Evolutionary conservation across 1,284 basidiomycete genomes (phyloP).

Genomic region (Moniliella sp.): DNA sequence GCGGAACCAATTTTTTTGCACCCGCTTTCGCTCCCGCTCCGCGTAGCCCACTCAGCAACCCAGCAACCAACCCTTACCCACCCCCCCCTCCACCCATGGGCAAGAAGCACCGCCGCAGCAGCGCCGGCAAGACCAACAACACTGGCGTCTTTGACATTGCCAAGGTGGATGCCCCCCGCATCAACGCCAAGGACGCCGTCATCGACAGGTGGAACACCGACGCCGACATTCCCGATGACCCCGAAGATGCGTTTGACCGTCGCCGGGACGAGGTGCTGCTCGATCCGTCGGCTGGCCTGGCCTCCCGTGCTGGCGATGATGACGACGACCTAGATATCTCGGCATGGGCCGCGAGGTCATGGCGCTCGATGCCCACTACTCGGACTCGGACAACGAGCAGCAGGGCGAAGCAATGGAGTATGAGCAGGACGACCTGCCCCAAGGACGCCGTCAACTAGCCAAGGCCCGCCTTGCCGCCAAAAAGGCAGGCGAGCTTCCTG

Average conservation of each 20-base stretch:
- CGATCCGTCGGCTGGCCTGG: slow-evolving; percentile 12
- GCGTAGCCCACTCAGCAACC: too few relatives aligned
- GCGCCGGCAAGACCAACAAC: too few relatives aligned
- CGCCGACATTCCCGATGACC: slow-evolving; percentile 17
- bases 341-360: too few relatives aligned
- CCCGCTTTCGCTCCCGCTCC: too few relatives aligned
- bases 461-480: slow-evolving; percentile 2
- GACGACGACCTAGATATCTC: slow-evolving; percentile 7
- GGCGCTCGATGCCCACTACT: too few relatives aligned
- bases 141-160: too few relatives aligned
- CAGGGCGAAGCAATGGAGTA: slow-evolving; percentile 33
- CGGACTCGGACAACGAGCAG: too few relatives aligned
- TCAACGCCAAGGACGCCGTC: not conserved
- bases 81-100: too few relatives aligned
- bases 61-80: too few relatives aligned
- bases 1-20: too few relatives aligned
- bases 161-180: not conserved
- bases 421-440: slow-evolving; percentile 9
- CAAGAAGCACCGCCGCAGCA: too few relatives aligned
- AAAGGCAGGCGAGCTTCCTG: slow-evolving; percentile 5
- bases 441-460: slow-evolving; percentile 3
- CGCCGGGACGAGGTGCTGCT: slow-evolving; percentile 55
- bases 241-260: slow-evolving; percentile 19
- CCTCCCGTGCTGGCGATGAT: slow-evolving; percentile 3
- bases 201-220: slow-evolving; percentile 1